Percentiles rank a stretch among this genome's conserved stretches.
Evolutionary conservation across 2,329 filamentous ascomycete species (phyloP).

Genomic region (Pochonia chlamydosporia): DNA sequence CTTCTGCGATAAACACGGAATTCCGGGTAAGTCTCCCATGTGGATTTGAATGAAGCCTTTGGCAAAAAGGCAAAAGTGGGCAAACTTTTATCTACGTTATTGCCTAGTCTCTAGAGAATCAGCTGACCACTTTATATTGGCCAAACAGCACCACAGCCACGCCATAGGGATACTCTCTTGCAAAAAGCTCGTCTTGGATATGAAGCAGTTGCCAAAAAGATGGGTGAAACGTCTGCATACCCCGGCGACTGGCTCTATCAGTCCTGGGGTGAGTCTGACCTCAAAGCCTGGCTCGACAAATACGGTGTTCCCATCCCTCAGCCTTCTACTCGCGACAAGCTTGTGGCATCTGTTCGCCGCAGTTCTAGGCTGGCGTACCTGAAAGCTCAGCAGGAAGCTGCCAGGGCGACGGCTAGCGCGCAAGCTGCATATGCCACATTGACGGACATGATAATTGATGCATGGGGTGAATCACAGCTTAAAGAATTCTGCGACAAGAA

Average conservation of each 20-base stretch:
- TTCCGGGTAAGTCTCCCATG: conserved; percentile 56
- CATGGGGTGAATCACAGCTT: conserved; percentile 83
- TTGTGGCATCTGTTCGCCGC: conserved; percentile 83
- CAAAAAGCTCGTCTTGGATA: conserved; percentile 76
- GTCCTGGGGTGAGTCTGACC: conserved; percentile 85
- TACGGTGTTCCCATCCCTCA: conserved; percentile 83
- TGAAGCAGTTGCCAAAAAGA: conserved; percentile 66
- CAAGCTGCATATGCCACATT: conserved; percentile 67
- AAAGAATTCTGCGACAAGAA: conserved; percentile 95
- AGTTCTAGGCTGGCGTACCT: conserved; percentile 78
- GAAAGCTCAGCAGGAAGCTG: conserved; percentile 55
- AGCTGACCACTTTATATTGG: neutral
- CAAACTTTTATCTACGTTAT: neutral
- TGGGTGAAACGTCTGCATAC: conserved; percentile 73
- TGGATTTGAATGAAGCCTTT: no score
- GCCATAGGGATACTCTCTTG: conserved; percentile 76
- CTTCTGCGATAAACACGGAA: conserved; percentile 82
- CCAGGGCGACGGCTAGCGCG: conserved; percentile 57
- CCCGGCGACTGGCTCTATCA: conserved; percentile 94
- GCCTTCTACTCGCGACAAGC: conserved; percentile 74
- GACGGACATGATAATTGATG: conserved; percentile 77
- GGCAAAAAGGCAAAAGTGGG: no score
- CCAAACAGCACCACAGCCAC: conserved; percentile 69
- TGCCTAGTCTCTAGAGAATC: neutral
- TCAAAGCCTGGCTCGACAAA: conserved; percentile 90